Percentiles rank a stretch among this genome's conserved stretches.
Evolutionary conservation across 2,329 filamentous ascomycete species (phyloP).

Genomic region (Penicillium psychrosexuale): DNA sequence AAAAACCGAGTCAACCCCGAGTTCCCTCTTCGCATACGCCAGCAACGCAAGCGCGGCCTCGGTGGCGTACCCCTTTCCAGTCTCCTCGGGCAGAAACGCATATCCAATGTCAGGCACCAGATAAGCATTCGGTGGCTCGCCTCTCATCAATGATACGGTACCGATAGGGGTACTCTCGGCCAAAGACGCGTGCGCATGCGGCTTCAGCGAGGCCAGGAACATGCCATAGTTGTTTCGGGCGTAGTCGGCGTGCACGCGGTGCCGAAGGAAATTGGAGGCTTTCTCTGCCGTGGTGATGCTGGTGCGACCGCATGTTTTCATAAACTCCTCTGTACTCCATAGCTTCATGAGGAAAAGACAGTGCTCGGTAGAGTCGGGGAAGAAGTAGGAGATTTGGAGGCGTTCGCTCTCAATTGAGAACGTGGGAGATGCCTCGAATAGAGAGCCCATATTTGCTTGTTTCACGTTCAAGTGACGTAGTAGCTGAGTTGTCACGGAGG

Average conservation of each 20-base stretch:
- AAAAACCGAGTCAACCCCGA: not conserved
- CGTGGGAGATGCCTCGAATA: not conserved
- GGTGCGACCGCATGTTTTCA: not conserved
- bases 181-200: not conserved
- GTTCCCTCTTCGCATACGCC: not conserved
- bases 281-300: not conserved
- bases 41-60: not conserved
- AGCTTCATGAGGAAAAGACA: not conserved
- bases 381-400: constrained; percentile 1
- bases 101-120: not conserved
- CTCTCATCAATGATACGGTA: not conserved
- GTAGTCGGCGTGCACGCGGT: not conserved
- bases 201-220: not conserved
- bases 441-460: too few relatives aligned
- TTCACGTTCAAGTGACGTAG: too few relatives aligned
- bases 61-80: constrained; percentile 2
- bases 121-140: not conserved
- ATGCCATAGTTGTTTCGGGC: not conserved
- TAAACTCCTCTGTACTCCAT: constrained; percentile 2
- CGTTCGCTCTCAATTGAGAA: not conserved
- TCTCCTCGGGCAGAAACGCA: not conserved
- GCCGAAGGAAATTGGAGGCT: not conserved
- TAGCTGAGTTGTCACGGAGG: too few relatives aligned
- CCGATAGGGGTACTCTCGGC: not conserved
- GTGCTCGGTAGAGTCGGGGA: not conserved